Base-by-base conservation (phyloP, 495 filamentous ascomycete species). In the Annulohypoxylon maeteangense region DNA sequence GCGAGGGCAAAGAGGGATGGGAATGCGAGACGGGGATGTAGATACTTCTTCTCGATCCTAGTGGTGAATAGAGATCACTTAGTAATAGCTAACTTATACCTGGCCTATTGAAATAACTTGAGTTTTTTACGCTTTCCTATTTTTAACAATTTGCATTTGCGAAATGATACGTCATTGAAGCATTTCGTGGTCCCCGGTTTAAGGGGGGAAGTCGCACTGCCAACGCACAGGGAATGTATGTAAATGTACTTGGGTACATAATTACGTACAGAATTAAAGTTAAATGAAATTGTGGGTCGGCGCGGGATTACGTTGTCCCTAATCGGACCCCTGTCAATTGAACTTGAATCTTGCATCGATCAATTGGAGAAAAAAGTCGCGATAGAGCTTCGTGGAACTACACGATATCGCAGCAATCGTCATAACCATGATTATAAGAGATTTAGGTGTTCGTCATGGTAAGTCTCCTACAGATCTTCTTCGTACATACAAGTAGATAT, bases 401-500 rank as follows among this genome's bases (percentile, higher is more conserved):
- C 11, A 36, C 11, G 22, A 23, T 34, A 53, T 54, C 14, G 32
- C 56, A 65, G 20, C 31, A 45, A 63, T 47, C 47, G 27, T 38
- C 65, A 58, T 16, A 57, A 29, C 62, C n/a, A 87, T 87, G 85
- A 86, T 87, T 68, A 72, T 87, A 76, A 81, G 85, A 79, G 85
- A 84, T 59, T 65, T 83, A 27, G 82, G 78, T 59, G 75, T 80
- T 56, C 82, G 84, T 79, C 83, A 84, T 67, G 83, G 85, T 82
- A 78, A 72, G 77, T 12, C 34, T 0, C 2, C 11, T 40, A 55
- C 11, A 1, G 10, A n/a, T 18, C 1, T 16, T 1, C 20, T n/a
- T n/a, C 22, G 18, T 40, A 18, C 14, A 7, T 42, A 53, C 8
- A n/a, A 1, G 44, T 22, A 34, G 1, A 44, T 36, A 34, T n/a